A percentile compares a stretch with the other conserved stretches of the same genome.
Conservation (phyloP, 306 rosid genomes). For the Fragaria nilgerrensis region DNA sequence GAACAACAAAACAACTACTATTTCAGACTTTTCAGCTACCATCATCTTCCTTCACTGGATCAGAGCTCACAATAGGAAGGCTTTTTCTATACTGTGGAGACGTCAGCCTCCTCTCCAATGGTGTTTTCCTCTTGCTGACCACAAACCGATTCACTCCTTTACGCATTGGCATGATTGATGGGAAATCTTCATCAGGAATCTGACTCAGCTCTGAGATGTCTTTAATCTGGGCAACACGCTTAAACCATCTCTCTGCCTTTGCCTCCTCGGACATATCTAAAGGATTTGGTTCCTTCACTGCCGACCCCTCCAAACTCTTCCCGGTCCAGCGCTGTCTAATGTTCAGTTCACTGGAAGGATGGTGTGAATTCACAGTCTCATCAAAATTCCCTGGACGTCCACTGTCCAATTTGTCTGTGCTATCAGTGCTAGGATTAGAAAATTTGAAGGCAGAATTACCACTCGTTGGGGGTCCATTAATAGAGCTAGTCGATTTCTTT, state of each 20-base stretch:
- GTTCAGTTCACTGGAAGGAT: slow-evolving; percentile 38
- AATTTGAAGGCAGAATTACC: slow-evolving; percentile 30
- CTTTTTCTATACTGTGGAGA: slow-evolving; percentile 85
- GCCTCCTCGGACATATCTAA: slow-evolving; percentile 99
- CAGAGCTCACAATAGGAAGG: slow-evolving; percentile 80
- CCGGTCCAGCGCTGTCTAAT: slow-evolving; percentile 58
- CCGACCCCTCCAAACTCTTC: slow-evolving; percentile 94
- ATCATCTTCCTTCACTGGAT: slow-evolving; percentile 61
- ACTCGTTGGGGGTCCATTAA: slow-evolving; percentile 25
- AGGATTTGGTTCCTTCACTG: slow-evolving; percentile 90
- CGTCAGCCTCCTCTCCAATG: slow-evolving; percentile 89
- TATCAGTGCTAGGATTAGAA: slow-evolving; percentile 16
- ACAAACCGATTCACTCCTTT: slow-evolving; percentile 98
- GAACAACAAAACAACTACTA: slow-evolving; percentile 2
- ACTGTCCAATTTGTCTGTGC: slow-evolving; percentile 11
- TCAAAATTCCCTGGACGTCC: slow-evolving; percentile 17
- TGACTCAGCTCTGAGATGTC: slow-evolving; percentile 96
- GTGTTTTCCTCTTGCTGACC: slow-evolving; percentile 97
- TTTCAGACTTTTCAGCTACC: slow-evolving; percentile 34
- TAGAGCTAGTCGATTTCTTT: slow-evolving; percentile 26
- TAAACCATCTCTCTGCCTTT: slow-evolving; percentile 96
- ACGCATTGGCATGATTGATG: slow-evolving; percentile 98
- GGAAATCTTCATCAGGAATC: slow-evolving; percentile 98
- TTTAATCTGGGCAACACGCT: slow-evolving; percentile 89
- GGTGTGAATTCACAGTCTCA: slow-evolving; percentile 27